Evolutionary conservation across 331 rosid genomes (phyloP).

Genomic region (Pyrus hybrid): DNA sequence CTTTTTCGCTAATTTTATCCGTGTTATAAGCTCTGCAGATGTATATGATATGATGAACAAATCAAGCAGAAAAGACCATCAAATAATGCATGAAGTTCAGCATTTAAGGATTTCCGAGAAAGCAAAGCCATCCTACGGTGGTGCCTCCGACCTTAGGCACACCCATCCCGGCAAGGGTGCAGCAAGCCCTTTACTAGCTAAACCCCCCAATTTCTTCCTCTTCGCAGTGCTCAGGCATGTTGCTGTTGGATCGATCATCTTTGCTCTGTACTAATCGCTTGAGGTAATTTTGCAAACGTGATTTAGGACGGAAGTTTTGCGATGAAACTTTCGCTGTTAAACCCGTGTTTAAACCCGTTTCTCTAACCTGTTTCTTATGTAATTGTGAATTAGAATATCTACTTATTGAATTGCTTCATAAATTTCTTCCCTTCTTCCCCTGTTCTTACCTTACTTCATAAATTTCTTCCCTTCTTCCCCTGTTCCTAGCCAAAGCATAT

Average conservation of each 20-base stretch:
- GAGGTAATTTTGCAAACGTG: not conserved
- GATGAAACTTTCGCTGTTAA: not conserved
- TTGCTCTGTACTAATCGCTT: constrained; percentile 7
- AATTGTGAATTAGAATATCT: not conserved
- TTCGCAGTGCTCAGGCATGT: constrained; percentile 11
- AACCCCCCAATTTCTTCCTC: constrained; percentile 21
- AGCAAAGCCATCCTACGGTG: constrained; percentile 24
- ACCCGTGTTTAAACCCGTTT: not conserved
- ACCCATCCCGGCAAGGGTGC: constrained; percentile 1
- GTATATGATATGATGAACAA: not conserved
- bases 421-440: no score
- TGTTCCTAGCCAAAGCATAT: no score
- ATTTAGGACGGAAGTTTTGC: not conserved
- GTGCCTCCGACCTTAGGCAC: constrained; percentile 25
- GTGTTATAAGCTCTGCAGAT: constrained; percentile 12
- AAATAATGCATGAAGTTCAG: constrained; percentile 22
- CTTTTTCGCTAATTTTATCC: not conserved
- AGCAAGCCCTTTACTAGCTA: constrained; percentile 12
- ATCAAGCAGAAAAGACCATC: constrained; percentile 16
- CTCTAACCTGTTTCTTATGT: not conserved
- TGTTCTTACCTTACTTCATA: no score
- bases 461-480: no score
- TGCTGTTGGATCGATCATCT: constrained; percentile 21
- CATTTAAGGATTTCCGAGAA: constrained; percentile 8
- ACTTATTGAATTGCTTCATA: no score